phyloP scores from a whole-genome alignment of 306 rosid genomes.

The Castanea crenata region DNA sequence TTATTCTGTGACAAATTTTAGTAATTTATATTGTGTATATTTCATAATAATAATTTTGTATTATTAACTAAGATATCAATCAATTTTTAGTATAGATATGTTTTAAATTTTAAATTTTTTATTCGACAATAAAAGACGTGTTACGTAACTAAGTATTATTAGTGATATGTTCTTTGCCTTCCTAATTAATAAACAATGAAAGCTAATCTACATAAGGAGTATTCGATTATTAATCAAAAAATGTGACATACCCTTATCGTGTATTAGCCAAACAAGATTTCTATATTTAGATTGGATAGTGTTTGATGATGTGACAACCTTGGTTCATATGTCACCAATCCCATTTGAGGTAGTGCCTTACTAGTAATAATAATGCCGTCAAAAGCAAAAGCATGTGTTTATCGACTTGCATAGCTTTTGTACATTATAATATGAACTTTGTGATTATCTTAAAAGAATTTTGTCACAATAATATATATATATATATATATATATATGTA shows the following conservation, averaged over 20 bases:
- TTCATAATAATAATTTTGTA: too few species aligned
- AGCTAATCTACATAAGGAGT: slow-evolving; percentile 27
- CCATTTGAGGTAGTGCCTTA: neutral
- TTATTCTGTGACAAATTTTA: too few species aligned
- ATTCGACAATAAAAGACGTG: too few species aligned
- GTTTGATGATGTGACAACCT: slow-evolving; percentile 1
- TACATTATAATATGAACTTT: slow-evolving; percentile 4
- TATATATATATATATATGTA: too few species aligned
- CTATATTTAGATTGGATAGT: slow-evolving; percentile 1
- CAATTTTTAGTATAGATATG: too few species aligned
- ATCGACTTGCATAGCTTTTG: slow-evolving; percentile 17
- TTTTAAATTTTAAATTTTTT: too few species aligned
- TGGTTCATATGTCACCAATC: slow-evolving; percentile 1
- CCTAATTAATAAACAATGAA: slow-evolving; percentile 15
- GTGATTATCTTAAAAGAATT: slow-evolving; percentile 38
- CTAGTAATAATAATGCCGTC: neutral
- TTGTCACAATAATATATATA: neutral
- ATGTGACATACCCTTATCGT: slow-evolving; percentile 33
- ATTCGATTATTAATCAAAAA: neutral
- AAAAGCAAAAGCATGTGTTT: slow-evolving; percentile 31
- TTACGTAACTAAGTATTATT: too few species aligned
- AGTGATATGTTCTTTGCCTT: neutral
- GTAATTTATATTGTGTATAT: too few species aligned
- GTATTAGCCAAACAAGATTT: slow-evolving; percentile 27
- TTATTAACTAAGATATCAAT: too few species aligned